Percentiles rank a stretch among this genome's conserved stretches.
Conservation (phyloP, 106 monocot species). For the Phalaenopsis aphrodite region DNA sequence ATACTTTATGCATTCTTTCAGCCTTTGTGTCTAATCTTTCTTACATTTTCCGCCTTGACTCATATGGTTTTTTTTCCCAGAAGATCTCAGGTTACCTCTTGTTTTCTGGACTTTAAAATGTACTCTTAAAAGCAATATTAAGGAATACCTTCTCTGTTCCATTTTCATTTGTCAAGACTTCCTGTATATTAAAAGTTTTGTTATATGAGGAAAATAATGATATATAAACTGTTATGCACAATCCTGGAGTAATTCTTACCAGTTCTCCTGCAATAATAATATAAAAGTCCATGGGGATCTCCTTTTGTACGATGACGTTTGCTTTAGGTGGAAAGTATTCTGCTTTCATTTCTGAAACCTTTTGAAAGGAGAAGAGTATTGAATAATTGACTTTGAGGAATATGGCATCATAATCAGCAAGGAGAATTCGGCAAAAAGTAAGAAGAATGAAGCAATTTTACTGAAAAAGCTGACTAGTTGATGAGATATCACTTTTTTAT, state of each 20-base stretch:
- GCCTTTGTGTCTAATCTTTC: not conserved
- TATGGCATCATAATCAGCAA: not conserved
- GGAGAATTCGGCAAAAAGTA: not conserved
- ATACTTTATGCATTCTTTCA: not conserved
- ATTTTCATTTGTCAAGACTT: constrained; percentile 33
- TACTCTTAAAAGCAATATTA: not conserved
- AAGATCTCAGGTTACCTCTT: not conserved
- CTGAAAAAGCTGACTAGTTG: not conserved
- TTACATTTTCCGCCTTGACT: not conserved
- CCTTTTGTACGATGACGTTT: constrained; percentile 50
- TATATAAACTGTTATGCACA: not conserved
- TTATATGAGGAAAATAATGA: not conserved
- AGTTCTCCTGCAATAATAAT: constrained; percentile 53
- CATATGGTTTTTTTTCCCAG: not conserved
- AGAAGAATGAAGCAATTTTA: not conserved
- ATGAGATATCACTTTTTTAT: not conserved
- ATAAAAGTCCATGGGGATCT: constrained; percentile 52
- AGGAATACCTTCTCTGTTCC: constrained; percentile 50
- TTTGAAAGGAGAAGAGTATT: not conserved
- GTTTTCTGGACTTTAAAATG: not conserved
- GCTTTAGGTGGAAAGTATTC: constrained; percentile 63
- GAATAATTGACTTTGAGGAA: not conserved
- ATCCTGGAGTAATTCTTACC: constrained; percentile 14
- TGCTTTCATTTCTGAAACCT: constrained; percentile 52
- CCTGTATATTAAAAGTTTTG: constrained; percentile 29